Base-by-base conservation (phyloP, 1,284 basidiomycete species). In the Tylopilus sp. region DNA sequence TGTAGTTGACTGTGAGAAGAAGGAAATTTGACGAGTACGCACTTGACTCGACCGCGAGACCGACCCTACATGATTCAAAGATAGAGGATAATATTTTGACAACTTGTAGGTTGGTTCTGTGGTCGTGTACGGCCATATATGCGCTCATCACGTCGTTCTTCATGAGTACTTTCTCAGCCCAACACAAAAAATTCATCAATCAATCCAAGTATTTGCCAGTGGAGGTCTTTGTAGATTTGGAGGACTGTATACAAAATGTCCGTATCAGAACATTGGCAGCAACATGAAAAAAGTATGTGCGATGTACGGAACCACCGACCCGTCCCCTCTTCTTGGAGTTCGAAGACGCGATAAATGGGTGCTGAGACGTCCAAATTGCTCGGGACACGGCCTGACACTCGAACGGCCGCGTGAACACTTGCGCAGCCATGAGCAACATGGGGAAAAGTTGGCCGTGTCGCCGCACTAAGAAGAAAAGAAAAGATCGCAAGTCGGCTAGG, bases 371-470 rank as follows among this genome's bases (percentile, higher is more conserved):
- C 89, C 91, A 73, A 65, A 67, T 91, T 81, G 71, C 71, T 93
- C 91, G 84, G 83, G 82, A 83, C 92, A 91, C 90, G 84, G 85
- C 89, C 84, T 92, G 92, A 94, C 92, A 92, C 92, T 94, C 92
- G 78, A 93, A 93, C 91, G 79, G 84, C 90, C 85, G 87, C 90
- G 83, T 91, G 72, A 18, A 41, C 36, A 69, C 63, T 24, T 72
- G 78, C 76, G 85, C 89, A 83, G 86, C 83, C 83, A 91, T 90
- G 92, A 94, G 92, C 92, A 94, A 94, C 92, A 91, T 86, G 86
- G 91, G 92, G 89, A 90, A 89, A 61, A 83, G 79, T 83, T 85
- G 86, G 87, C 87, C 87, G 90, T 88, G 92, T 84, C 83, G 92
- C 92, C 92, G 92, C 92, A 94, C 91, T 61, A 85, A 82, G 78